Percentiles rank a stretch among this genome's conserved stretches.
These are phyloP conservation scores for Saturnispora quitensis DNA, from an alignment of 805 yeast genomes.

Conservation along the genomic window DNA sequence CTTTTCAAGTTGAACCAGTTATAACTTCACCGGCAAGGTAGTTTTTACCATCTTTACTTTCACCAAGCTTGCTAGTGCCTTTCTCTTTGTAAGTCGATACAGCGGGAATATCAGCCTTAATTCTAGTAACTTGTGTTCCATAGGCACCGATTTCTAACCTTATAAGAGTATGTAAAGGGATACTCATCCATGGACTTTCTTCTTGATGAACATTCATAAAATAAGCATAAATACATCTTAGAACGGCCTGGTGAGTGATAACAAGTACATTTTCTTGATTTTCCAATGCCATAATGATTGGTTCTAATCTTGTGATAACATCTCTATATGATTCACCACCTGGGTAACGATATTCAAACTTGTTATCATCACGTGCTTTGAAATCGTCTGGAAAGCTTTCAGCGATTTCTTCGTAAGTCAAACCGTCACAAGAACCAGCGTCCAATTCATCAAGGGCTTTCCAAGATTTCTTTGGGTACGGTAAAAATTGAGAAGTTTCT, in stretches of 20 bases:
- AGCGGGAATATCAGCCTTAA: conserved; percentile 95
- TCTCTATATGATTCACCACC: conserved; percentile 98
- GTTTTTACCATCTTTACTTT: conserved; percentile 30
- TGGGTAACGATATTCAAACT: conserved; percentile 89
- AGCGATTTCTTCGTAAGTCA: conserved; percentile 92
- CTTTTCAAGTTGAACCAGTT: conserved; percentile 19
- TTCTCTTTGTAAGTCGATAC: conserved; percentile 94
- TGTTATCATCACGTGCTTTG: conserved; percentile 90
- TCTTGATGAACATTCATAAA: conserved; percentile 98
- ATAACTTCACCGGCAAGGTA: conserved; percentile 44
- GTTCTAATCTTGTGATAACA: conserved; percentile 89
- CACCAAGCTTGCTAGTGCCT: conserved; percentile 69
- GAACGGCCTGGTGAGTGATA: conserved; percentile 95
- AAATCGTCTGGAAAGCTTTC: conserved; percentile 84
- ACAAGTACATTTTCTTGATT: conserved; percentile 93
- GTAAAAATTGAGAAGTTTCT: conserved; percentile 78
- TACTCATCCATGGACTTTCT: conserved; percentile 98
- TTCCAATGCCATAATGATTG: conserved; percentile 96
- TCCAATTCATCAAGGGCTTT: conserved; percentile 95
- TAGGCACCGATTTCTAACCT: conserved; percentile 94
- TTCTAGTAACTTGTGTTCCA: conserved; percentile 76
- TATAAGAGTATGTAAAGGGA: conserved; percentile 91
- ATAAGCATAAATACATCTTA: conserved; percentile 93
- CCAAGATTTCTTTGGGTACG: conserved; percentile 83
- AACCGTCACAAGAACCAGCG: conserved; percentile 96